phyloP scores from a whole-genome alignment of 2,329 filamentous ascomycete species.

The Diaporthe vaccinii region DNA sequence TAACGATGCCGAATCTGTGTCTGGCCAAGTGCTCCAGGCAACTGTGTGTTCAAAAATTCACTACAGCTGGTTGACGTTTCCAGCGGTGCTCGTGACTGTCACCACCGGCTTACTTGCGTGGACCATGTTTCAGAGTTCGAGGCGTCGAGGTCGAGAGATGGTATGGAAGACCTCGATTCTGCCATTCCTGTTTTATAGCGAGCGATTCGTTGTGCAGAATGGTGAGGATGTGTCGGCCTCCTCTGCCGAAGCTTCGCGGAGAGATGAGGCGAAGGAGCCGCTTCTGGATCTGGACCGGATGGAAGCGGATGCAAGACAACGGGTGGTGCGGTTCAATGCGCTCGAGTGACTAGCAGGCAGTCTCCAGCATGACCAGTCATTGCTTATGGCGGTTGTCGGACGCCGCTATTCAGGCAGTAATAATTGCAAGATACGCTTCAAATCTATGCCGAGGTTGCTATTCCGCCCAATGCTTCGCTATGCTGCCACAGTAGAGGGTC shows the following conservation, averaged over 20 bases:
- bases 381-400: background rate
- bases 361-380: background rate
- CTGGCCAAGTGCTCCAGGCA: background rate
- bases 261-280: background rate
- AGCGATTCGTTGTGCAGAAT: constrained; percentile 2
- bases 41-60: background rate
- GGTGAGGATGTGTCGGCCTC: background rate
- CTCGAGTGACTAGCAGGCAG: too few relatives aligned
- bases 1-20: background rate
- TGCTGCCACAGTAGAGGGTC: constrained; percentile 12
- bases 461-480: constrained; percentile 31
- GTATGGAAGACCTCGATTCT: background rate
- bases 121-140: background rate
- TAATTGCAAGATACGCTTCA: background rate
- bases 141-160: background rate
- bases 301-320: background rate
- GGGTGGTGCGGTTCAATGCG: background rate
- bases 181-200: background rate
- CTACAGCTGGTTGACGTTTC: background rate
- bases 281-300: background rate
- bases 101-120: background rate
- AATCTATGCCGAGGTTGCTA: background rate
- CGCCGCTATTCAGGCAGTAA: background rate
- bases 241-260: background rate
- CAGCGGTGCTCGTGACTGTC: background rate